Conservation (phyloP, 176 grass and related monocot species). For the Carex pumila region DNA sequence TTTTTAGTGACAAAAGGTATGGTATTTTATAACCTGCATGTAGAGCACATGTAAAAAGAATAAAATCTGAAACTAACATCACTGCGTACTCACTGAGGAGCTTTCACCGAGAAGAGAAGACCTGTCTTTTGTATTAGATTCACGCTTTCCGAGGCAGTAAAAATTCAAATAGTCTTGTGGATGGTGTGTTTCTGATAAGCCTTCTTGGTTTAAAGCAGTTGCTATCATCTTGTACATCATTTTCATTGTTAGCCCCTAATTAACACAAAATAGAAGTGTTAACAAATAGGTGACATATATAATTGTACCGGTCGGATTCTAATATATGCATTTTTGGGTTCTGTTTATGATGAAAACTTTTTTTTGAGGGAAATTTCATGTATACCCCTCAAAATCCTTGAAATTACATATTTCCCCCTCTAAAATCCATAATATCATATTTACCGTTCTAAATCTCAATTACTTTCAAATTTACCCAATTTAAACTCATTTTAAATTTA, state of each 20-base stretch:
- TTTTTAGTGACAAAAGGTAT: not conserved
- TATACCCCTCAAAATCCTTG: too few species aligned
- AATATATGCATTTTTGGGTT: not conserved
- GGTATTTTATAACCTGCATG: not conserved
- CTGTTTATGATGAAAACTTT: not conserved
- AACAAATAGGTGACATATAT: not conserved
- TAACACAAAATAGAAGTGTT: not conserved
- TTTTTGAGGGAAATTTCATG: not conserved
- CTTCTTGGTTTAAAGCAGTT: conserved; percentile 33
- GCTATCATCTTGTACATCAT: conserved; percentile 52
- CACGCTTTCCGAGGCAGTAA: conserved; percentile 57
- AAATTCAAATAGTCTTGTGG: conserved; percentile 56
- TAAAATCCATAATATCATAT: too few species aligned
- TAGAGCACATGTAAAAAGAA: not conserved
- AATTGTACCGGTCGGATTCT: not conserved
- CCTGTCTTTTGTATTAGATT: not conserved
- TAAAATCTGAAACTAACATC: not conserved
- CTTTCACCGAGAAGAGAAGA: conserved; percentile 25
- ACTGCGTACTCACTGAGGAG: conserved; percentile 17
- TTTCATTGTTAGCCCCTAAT: conserved; percentile 46
- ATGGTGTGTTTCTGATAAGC: conserved; percentile 28
- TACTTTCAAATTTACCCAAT: too few species aligned
- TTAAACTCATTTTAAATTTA: too few species aligned
- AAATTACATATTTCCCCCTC: not conserved
- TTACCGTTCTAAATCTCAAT: too few species aligned